A percentile compares a stretch with the other conserved stretches of the same genome.
Evolutionary conservation across 768 basidiomycete genomes (phyloP).

Genomic region (Termitomyces sp.): DNA sequence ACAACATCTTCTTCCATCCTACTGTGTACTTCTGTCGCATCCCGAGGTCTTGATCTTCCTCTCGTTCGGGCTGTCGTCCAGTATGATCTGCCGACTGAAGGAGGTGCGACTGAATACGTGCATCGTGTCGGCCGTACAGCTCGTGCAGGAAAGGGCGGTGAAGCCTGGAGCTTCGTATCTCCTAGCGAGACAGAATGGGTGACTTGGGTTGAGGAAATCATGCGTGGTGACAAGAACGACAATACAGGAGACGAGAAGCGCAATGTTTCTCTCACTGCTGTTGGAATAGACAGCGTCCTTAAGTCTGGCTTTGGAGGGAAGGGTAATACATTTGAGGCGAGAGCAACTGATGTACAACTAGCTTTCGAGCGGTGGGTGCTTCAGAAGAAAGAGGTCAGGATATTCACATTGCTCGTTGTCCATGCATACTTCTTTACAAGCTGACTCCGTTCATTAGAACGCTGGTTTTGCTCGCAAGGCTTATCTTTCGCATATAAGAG

Average conservation of each 20-base stretch:
- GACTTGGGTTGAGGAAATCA: conserved; percentile 80
- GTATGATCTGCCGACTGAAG: conserved; percentile 96
- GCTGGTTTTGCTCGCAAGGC: conserved; percentile 74
- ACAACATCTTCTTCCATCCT: conserved; percentile 55
- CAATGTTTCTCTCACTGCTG: conserved; percentile 49
- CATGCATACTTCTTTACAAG: not conserved
- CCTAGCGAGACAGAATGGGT: conserved; percentile 91
- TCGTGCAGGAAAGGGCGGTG: conserved; percentile 91
- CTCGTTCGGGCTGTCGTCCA: conserved; percentile 93
- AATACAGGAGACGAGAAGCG: conserved; percentile 24
- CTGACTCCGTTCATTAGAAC: conserved; percentile 46
- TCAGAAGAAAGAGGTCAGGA: conserved; percentile 60
- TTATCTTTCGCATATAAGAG: conserved; percentile 89
- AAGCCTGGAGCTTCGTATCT: conserved; percentile 90
- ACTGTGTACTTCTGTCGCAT: conserved; percentile 94
- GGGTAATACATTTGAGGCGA: conserved; percentile 71
- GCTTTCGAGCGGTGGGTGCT: conserved; percentile 95
- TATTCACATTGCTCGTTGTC: not conserved
- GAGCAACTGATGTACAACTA: conserved; percentile 95
- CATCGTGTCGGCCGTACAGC: conserved; percentile 97
- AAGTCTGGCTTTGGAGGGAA: conserved; percentile 83
- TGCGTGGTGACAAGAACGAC: conserved; percentile 47
- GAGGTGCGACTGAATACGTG: conserved; percentile 93
- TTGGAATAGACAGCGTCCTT: conserved; percentile 67
- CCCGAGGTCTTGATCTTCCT: conserved; percentile 95